Base-by-base conservation (phyloP, 495 filamentous ascomycete species). In the Cercophora samala region DNA sequence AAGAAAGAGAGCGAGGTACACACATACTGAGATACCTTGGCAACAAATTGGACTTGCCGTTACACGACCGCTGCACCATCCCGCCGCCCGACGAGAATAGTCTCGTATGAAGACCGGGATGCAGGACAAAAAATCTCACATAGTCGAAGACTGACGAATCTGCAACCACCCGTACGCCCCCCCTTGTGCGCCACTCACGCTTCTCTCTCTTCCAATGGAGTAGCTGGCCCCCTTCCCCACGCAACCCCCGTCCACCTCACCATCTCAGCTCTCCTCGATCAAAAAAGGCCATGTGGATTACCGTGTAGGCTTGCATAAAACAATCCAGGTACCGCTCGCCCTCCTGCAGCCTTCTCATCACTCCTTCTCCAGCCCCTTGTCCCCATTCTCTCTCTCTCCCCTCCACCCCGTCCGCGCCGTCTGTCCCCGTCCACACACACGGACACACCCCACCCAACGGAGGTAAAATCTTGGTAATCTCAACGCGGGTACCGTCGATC, bases 71-170 rank as follows among this genome's bases (percentile, higher is more conserved):
- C 69, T 76, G 74, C 74, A 60, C 62, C 66, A 69, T 64, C 64
- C 74, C 74, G 73, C 65, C 60, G 68, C 73, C 69, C 69, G 73
- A 76, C 71, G 74, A 76, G 74, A 75, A 75, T 67, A 67, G 64
- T 67, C 73, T 76, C 74, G 74, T 76, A 75, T 75, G 71, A 68
- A 67, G 42, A 46, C 58, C 64, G 68, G 70, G 60, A 60, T 66
- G 63, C 24, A 63, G 66, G 56, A 23, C 29, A 53, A 25, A 19
- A 22, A 60, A 66, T 69, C 66, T 70, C 66, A 61, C 67, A 46
- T 60, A 70, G 67, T 72, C 37, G 65, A 69, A 66, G 56, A 24
- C 56, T 58, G 58, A 58, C 37, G 58, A 58, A 63, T 58, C 62
- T 73, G 71, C 71, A 66, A 22, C n/a, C 64, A 68, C 46, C 73